Evolutionary conservation across 768 basidiomycete genomes (phyloP).

Genomic region (Amanita rimosa): DNA sequence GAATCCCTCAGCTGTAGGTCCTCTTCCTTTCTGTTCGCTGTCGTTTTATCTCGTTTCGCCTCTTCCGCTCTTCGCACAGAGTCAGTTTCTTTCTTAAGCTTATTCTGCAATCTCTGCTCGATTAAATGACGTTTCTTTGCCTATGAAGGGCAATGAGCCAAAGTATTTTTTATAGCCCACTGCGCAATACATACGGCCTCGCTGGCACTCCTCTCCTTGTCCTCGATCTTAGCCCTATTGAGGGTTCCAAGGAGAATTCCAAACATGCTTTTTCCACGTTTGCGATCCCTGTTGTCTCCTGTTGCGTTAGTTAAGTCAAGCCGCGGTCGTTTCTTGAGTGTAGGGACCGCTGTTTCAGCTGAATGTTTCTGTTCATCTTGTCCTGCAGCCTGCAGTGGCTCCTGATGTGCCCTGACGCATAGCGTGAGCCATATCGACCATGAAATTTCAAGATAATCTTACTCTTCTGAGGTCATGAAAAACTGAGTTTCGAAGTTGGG

Average conservation of each 20-base stretch:
- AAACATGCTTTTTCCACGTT: conserved; percentile 84
- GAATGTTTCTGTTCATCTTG: conserved; percentile 25
- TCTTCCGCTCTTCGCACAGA: conserved; percentile 79
- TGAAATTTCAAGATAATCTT: conserved; percentile 10
- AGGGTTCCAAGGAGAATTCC: conserved; percentile 75
- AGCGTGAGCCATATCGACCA: not conserved
- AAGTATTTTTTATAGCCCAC: not conserved
- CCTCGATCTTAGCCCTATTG: conserved; percentile 81
- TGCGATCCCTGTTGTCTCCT: conserved; percentile 48
- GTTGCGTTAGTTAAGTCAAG: conserved; percentile 44
- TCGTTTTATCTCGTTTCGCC: conserved; percentile 72
- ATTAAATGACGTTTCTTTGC: conserved; percentile 77
- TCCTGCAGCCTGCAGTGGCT: conserved; percentile 16
- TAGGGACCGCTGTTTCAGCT: conserved; percentile 31
- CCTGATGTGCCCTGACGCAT: conserved; percentile 15
- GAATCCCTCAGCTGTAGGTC: conserved; percentile 75
- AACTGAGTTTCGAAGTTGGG: conserved; percentile 10
- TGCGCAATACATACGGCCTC: conserved; percentile 49
- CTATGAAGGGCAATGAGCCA: conserved; percentile 22
- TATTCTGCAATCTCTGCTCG: conserved; percentile 78
- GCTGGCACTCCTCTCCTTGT: conserved; percentile 74
- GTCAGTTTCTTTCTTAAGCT: conserved; percentile 78
- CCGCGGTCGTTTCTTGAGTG: conserved; percentile 58
- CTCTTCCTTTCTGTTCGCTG: conserved; percentile 71
- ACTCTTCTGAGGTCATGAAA: conserved; percentile 46